These are phyloP conservation scores for Boletus sp. DNA, from an alignment of 768 basidiomycete genomes.

Conservation along the genomic window DNA sequence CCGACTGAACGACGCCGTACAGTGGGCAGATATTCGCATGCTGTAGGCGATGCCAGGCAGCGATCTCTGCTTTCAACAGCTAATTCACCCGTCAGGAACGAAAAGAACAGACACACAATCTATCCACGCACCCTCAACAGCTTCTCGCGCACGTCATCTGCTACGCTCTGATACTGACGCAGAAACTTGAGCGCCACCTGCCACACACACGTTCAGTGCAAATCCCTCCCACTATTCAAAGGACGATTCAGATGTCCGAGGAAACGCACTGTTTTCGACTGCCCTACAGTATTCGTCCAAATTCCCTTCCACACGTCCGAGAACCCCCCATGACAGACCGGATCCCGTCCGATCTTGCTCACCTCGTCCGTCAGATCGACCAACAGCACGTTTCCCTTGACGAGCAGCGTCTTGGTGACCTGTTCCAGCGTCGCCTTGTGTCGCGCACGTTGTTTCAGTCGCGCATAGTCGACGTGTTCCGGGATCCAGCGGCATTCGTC, in stretches of 20 bases:
- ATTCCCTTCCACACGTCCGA: slow-evolving; percentile 61
- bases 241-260: neutral
- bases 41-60: slow-evolving; percentile 56
- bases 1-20: slow-evolving; percentile 52
- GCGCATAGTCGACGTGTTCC: slow-evolving; percentile 52
- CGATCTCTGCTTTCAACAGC: slow-evolving; percentile 56
- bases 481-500: slow-evolving; percentile 58
- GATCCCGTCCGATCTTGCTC: slow-evolving; percentile 42
- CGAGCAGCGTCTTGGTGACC: slow-evolving; percentile 53
- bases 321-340: slow-evolving; percentile 55
- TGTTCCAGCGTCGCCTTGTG: slow-evolving; percentile 54
- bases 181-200: slow-evolving; percentile 61
- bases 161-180: slow-evolving; percentile 46
- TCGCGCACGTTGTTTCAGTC: slow-evolving; percentile 54
- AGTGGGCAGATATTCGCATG: slow-evolving; percentile 56
- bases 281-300: slow-evolving; percentile 50
- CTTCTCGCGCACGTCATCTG: slow-evolving; percentile 50
- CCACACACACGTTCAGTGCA: neutral
- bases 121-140: slow-evolving; percentile 42
- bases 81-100: slow-evolving; percentile 19
- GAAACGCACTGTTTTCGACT: slow-evolving; percentile 21
- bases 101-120: neutral
- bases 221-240: too few relatives aligned
- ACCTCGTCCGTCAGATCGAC: slow-evolving; percentile 60
- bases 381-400: slow-evolving; percentile 48